Conservation (phyloP, 176 grass and related monocot species). For the Bolboschoenus planiculmis region DNA sequence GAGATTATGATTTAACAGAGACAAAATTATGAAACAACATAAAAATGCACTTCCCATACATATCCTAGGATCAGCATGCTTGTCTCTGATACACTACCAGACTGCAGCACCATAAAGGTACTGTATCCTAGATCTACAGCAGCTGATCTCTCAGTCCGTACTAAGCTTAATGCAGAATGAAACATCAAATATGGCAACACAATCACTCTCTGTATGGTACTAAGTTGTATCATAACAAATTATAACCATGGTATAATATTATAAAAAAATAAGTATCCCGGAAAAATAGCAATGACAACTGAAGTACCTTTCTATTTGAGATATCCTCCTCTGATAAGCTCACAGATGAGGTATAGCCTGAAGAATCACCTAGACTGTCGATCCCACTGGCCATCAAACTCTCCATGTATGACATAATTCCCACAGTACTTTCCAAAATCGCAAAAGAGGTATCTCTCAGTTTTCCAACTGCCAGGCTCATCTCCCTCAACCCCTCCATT, state of each 20-base stretch:
- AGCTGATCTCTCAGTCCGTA: neutral
- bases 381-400: conserved; percentile 54
- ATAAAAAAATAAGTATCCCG: neutral
- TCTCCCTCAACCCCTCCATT: conserved; percentile 52
- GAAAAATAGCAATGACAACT: conserved; percentile 3
- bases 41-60: neutral
- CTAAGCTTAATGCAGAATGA: neutral
- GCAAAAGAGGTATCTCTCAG: conserved; percentile 63
- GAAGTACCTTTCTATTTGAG: conserved; percentile 18
- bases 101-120: neutral
- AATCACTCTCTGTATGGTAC: neutral
- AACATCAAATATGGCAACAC: neutral
- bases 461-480: conserved; percentile 50
- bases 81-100: neutral
- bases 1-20: conserved; percentile 10
- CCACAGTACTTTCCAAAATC: conserved; percentile 50
- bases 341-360: conserved; percentile 2
- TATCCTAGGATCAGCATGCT: neutral
- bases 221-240: neutral
- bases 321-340: conserved; percentile 19
- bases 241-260: neutral
- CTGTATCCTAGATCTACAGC: neutral
- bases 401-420: conserved; percentile 56
- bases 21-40: conserved; percentile 12
- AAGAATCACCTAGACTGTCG: conserved; percentile 31